A percentile compares a stretch with the other conserved stretches of the same genome.
phyloP scores from a whole-genome alignment of 192 early-diverging fungal genomes.

The Coemansia sp. region DNA sequence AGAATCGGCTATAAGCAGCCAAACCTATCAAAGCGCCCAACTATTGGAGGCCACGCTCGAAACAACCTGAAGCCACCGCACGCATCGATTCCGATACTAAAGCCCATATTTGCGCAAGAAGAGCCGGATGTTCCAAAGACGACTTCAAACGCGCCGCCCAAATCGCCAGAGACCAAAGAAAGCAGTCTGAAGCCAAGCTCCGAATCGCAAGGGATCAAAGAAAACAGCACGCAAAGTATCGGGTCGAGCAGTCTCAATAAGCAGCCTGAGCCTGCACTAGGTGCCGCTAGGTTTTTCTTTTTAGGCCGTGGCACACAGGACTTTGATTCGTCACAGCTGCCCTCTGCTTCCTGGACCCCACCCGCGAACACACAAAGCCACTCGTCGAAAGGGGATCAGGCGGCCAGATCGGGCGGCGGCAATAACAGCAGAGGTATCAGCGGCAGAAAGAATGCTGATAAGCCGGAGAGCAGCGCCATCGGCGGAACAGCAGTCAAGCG shows the following conservation, averaged over 20 bases:
- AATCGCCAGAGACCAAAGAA: neutral
- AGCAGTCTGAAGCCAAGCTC: no score
- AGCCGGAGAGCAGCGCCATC: neutral
- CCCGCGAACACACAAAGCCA: neutral
- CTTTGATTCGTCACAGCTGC: constrained; percentile 2
- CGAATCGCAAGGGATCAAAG: neutral
- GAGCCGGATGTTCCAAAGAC: neutral
- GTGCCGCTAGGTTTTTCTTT: constrained; percentile 16
- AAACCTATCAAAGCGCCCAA: constrained; percentile 11
- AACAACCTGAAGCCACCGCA: constrained; percentile 22
- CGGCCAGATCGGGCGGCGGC: neutral
- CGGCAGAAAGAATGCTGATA: neutral
- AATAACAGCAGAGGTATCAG: no score
- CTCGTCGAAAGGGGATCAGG: neutral
- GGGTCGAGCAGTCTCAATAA: neutral
- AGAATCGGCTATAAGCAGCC: neutral
- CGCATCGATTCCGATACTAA: constrained; percentile 9
- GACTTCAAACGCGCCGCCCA: neutral
- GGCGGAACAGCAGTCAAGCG: neutral
- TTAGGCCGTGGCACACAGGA: constrained; percentile 4
- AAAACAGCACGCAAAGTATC: neutral
- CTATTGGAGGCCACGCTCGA: constrained; percentile 26
- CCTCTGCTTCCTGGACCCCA: constrained; percentile 12
- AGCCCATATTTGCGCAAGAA: constrained; percentile 22
- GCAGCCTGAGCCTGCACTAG: constrained; percentile 1